Base-by-base conservation (phyloP, 371 early-diverging fungal species). In the Mortierella sp. region DNA sequence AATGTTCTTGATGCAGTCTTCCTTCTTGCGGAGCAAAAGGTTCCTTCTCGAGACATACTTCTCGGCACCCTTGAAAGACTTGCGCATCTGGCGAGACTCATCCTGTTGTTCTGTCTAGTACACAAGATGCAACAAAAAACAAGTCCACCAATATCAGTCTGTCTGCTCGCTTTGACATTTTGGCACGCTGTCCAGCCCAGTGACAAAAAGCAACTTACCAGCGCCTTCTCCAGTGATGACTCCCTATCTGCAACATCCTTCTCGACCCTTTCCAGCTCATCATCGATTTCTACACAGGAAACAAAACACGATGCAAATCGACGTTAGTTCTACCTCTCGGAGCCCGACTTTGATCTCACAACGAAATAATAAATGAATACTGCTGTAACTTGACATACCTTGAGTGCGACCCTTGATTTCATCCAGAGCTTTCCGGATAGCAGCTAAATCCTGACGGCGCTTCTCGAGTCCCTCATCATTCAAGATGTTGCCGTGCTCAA, bases 1-100 rank as follows among this genome's bases (percentile, higher is more conserved):
- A 81, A 98, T 97, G 79, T 95, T 96, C 76, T 93, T 90, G 63
- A 89, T 92, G 83, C 95, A 96, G 80, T 96, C 97, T 74, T 98
- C 97, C 87, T 97, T 97, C 89, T 95, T 94, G 75, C 96, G 95
- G 48, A 93, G 81, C 44, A 97, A 88, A 70, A 97, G 86, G 58
- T 94, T 92, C 73, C 96, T 91, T 78, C 95, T 94, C 29, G 96
- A 90, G 60, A 97, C 84, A 84, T 95, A 97, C 71, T 94, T 93
- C 75, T 96, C 96, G 27, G 95, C 87, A 58, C 90, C 89, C 76
- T 95, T 93, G 79, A 96, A 95, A 48, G 92, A 91, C 46, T 87
- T 79, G 46, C 88, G 82, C 77, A 90, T 46, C 21, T 76, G 78
- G 44, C 88, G 87, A 0, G 78, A 48, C 16, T 87, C 90, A 46